Percentiles rank a stretch among this genome's conserved stretches.
Conservation (phyloP, 345 rosid species). For the Brassica rapa region DNA sequence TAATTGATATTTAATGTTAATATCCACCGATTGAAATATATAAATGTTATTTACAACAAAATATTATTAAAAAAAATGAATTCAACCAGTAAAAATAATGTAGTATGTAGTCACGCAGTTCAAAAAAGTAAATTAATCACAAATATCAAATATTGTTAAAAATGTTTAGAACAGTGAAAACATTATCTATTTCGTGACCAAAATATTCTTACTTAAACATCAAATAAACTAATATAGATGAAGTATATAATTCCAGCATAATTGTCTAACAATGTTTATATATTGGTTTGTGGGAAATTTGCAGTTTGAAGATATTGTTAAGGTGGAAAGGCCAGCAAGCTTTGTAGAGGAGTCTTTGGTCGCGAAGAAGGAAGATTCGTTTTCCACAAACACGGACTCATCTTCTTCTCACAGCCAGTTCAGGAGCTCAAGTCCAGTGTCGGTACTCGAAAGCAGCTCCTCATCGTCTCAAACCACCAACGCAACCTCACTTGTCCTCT, state of each 20-base stretch:
- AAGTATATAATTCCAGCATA: background rate
- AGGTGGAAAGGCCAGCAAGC: slow-evolving; percentile 73
- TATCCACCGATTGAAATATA: background rate
- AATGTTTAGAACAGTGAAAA: background rate
- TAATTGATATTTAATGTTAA: background rate
- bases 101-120: too few species aligned
- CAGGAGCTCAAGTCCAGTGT: slow-evolving; percentile 77
- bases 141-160: background rate
- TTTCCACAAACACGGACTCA: slow-evolving; percentile 43
- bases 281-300: background rate
- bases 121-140: background rate
- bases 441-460: slow-evolving; percentile 92
- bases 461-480: slow-evolving; percentile 58
- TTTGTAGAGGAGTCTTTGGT: slow-evolving; percentile 81
- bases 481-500: slow-evolving; percentile 36
- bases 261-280: slow-evolving; percentile 1
- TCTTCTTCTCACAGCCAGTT: slow-evolving; percentile 55
- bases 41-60: too few species aligned
- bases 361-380: slow-evolving; percentile 46
- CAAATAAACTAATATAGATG: background rate
- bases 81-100: background rate
- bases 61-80: too few species aligned
- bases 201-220: background rate
- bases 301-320: slow-evolving; percentile 95
- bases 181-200: background rate